Evolutionary conservation across 441 rosid species (phyloP).

Genomic region (Theobroma grandiflorum): DNA sequence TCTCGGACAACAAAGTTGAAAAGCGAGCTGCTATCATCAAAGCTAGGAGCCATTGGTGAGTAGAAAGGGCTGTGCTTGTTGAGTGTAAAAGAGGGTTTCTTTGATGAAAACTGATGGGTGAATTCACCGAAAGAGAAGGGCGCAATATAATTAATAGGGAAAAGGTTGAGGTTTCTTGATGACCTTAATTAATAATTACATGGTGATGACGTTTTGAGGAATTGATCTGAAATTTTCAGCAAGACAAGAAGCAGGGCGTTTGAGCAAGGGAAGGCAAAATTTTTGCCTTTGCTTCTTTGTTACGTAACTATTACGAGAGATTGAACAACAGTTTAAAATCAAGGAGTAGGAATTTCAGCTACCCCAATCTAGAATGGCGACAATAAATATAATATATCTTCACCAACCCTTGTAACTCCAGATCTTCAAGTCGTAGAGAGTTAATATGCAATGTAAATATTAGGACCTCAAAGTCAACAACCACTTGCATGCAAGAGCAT

Average conservation of each 20-base stretch:
- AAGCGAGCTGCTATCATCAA: background rate
- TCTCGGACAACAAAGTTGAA: constrained; percentile 15
- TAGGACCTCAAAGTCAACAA: too few relatives aligned
- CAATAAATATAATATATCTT: too few relatives aligned
- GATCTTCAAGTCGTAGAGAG: too few relatives aligned
- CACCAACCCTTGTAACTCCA: background rate
- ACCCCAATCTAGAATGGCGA: too few relatives aligned
- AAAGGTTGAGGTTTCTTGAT: background rate
- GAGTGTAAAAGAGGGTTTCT: background rate
- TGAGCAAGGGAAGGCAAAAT: background rate
- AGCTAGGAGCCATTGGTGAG: constrained; percentile 8
- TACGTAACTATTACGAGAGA: background rate
- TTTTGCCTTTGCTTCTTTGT: background rate
- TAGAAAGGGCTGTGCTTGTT: background rate
- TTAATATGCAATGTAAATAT: too few relatives aligned
- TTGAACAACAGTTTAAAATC: background rate
- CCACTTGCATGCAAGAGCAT: too few relatives aligned
- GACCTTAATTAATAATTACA: background rate
- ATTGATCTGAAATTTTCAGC: background rate
- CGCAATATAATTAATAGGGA: background rate
- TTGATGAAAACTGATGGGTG: background rate
- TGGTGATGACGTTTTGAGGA: background rate
- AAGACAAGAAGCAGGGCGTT: background rate
- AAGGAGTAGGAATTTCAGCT: too few relatives aligned
- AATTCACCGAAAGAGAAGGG: background rate